Base-by-base conservation (phyloP, 2,329 filamentous ascomycete genomes). In the Endocalyx cinctus region DNA sequence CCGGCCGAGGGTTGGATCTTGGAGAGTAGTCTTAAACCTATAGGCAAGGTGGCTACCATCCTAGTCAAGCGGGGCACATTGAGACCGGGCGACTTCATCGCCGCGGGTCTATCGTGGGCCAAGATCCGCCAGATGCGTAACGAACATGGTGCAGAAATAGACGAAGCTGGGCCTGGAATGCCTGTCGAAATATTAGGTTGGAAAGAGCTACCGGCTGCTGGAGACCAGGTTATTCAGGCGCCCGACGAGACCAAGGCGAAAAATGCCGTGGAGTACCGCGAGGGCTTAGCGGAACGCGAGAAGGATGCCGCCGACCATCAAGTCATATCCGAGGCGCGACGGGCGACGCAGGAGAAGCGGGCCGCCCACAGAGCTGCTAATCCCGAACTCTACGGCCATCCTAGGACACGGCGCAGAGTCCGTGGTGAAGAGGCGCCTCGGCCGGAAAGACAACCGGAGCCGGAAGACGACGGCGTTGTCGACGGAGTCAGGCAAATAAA, bases 121-220 rank as follows among this genome's bases (percentile, higher is more conserved):
- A 83, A 82, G 45, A 80, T 98, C n/a, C 81, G 89, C 18, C 77
- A 77, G 20, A 69, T 98, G 15, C 79, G 81, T 17, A 94, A 96
- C 54, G 90, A 97, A 65, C 83, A 83, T 5, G 90, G 92, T 14
- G 63, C 72, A 2, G 70, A 80, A 10, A 66, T 97, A 12, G 48
- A 67, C 1, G 80, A 87, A 58, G 89, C 87, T 11, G 78, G 81
- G 0, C 94, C 92, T 0, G 92, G 92, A 22, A 92, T 82, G 17
- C 88, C 94, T 0, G 85, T 95, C 4, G 87, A 97, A 59, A 78
- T 98, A 14, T 79, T 96, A 42, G 92, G 92, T n/a, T 98, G 92
- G 92, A 81, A 82, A 48, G 84, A 87, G 22, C 60, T 76, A 6
- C 90, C 92, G 1, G 72, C 76, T 16, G 90, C 92, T 1, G 94